Base-by-base conservation (phyloP, 2,329 filamentous ascomycete species). In the Celoporthe dispersa region DNA sequence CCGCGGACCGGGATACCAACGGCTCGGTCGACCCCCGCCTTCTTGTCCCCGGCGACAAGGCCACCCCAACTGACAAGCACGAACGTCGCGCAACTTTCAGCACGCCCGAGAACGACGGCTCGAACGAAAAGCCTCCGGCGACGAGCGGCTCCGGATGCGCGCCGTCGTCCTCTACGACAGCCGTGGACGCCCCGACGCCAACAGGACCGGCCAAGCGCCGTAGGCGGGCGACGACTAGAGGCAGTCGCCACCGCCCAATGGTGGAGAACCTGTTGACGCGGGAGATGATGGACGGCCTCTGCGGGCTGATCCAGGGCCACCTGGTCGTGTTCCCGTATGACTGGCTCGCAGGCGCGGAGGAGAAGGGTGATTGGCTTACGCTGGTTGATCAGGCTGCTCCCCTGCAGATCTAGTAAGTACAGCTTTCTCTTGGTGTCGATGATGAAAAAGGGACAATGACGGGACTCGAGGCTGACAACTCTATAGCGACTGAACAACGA, bases 321-420 rank as follows among this genome's bases (percentile, higher is more conserved):
- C 80, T 99, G 66, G 94, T 99, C 35, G 84, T 93, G 73, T 99
- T 97, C 84, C 96, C 96, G 7, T 97, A 98, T 80, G 94, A 99
- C 77, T 99, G 97, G 94, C 88, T 97, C 67, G 88, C 92, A 75
- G 92, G 91, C 68, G 96, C 98, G 82, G 96, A 98, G 83, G 89
- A 91, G 77, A 94, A 94, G 74, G 93, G 94, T 69, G 97, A 98
- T 78, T 99, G 96, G 96, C 87, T 98, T 73, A 98, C 97, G 81
- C 94, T 95, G 78, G 93, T 98, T 68, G 96, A 99, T 80, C 92
- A 97, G 80, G 91, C 99, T 78, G 97, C 96, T 76, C 96, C 96
- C 69, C 85, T 99, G 81, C 94, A 98, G 82, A 98, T 99, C 77
- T 99, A 99, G 92, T 94, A 86, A 90, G 92, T 87, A 19, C 44